Conservation (phyloP, 2,329 filamentous ascomycete species). For the Ramularia collo-cygni region DNA sequence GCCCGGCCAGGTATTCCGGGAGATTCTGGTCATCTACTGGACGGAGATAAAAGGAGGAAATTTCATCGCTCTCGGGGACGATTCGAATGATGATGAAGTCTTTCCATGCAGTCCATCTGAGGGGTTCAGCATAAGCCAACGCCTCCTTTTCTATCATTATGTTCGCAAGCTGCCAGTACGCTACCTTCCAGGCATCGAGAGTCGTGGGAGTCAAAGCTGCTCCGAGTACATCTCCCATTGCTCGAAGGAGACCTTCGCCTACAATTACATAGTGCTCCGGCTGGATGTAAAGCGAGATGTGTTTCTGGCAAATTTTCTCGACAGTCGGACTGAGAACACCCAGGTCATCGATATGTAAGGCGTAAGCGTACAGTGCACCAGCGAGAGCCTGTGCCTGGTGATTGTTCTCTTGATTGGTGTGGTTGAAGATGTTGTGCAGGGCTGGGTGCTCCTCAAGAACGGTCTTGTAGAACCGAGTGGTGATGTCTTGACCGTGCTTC, state of each 20-base stretch:
- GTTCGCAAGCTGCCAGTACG: constrained; percentile 66
- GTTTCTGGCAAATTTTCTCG: constrained; percentile 70
- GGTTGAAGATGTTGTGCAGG: constrained; percentile 65
- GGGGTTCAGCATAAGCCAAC: constrained; percentile 54
- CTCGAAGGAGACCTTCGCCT: constrained; percentile 59
- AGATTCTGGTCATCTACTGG: constrained; percentile 57
- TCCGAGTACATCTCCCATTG: constrained; percentile 62
- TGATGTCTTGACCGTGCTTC: constrained; percentile 62
- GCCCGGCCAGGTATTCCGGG: constrained; percentile 60
- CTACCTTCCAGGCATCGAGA: constrained; percentile 60
- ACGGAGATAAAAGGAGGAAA: constrained; percentile 63
- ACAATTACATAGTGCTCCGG: constrained; percentile 66
- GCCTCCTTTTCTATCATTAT: constrained; percentile 63
- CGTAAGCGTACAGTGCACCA: constrained; percentile 62
- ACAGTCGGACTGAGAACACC: constrained; percentile 49
- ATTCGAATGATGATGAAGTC: constrained; percentile 60
- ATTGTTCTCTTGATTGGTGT: constrained; percentile 60
- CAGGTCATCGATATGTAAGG: constrained; percentile 63
- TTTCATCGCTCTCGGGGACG: constrained; percentile 59
- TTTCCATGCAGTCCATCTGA: constrained; percentile 61
- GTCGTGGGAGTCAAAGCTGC: constrained; percentile 59
- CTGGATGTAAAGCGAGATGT: constrained; percentile 61
- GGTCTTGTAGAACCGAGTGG: constrained; percentile 64
- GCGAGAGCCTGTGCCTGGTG: constrained; percentile 66
- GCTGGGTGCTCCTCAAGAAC: constrained; percentile 60